Evolutionary conservation across 371 early-diverging fungal genomes (phyloP).

Genomic region (Nematocida ironsii): DNA sequence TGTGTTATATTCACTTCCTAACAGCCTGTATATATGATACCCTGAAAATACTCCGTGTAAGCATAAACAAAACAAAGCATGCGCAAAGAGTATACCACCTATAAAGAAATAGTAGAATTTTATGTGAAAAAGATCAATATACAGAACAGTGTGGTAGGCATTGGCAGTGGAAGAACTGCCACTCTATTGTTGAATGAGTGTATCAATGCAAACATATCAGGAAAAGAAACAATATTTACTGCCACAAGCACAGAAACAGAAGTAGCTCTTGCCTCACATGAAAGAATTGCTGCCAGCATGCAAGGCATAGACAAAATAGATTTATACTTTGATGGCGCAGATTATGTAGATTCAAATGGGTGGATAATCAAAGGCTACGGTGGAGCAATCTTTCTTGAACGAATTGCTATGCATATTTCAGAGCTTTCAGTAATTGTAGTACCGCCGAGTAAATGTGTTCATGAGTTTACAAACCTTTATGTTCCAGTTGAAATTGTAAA

Average conservation of each 20-base stretch:
- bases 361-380: constrained; percentile 67
- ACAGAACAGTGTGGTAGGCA: neutral
- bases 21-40: no score
- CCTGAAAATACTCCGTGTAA: neutral
- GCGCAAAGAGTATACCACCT: constrained; percentile 1
- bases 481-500: constrained; percentile 66
- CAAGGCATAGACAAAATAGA: constrained; percentile 44
- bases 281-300: constrained; percentile 11
- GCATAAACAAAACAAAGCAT: constrained; percentile 4
- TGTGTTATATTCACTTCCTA: no score
- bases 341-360: constrained; percentile 61
- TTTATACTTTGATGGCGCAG: constrained; percentile 69
- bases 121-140: neutral
- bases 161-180: constrained; percentile 31
- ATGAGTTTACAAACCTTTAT: constrained; percentile 55
- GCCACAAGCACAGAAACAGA: neutral
- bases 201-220: no score
- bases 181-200: neutral
- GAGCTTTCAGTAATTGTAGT: constrained; percentile 59
- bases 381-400: constrained; percentile 64
- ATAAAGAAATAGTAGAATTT: constrained; percentile 18
- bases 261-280: neutral
- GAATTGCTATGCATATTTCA: constrained; percentile 58
- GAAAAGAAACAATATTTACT: neutral
- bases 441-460: constrained; percentile 58